Evolutionary conservation across 176 grass and related monocot genomes (phyloP), one percentile per base, ranked within the genome.

Genomic region (Hordeum marinum): DNA sequence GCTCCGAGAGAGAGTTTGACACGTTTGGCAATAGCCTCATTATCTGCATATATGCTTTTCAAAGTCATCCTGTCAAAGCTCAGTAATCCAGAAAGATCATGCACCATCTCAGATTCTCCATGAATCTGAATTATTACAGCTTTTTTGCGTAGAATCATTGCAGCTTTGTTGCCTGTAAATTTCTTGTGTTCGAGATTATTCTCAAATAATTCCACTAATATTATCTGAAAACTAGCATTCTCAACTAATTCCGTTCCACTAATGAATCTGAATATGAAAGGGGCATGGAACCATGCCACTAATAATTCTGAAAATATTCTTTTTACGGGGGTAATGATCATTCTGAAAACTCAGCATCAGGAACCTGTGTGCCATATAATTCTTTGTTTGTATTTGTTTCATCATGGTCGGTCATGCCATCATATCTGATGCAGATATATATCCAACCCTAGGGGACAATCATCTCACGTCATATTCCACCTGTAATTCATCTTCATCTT

Each of bases 351-450:
- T 65, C 69, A 35, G 17, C 36, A 60, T 75, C 60, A 80, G 77
- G 39, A 71, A 42, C 12, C 4, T 27, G 25, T 75, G 1, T 42
- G 21, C 7, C 45, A 65, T 58, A 74, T 45, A 74, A 74, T 66
- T 24, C 34, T n/a, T 73, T 15, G 13, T 17, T 36, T 68, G 27
- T 37, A 8, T 17, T 61, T 69, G 37, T 39, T 45, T 32, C 21
- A 7, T 8, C 48, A 40, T 61, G 11, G 17, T 61, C 48, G 11
- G 5, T 50, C 37, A 61, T 76, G 77, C 82, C 75, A 69, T 72
- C 27, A 54, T 69, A 60, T 68, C 63, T 50, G 82, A 85, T 62
- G 61, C 77, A 23, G 40, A 61, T 52, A 50, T 81, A 61, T 52
- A 50, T 77, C 31, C 59, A 85, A 81, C 82, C 26, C 27, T 68